Conservation (phyloP, 2,329 filamentous ascomycete species). For the Macrophomina pseudophaseolina region DNA sequence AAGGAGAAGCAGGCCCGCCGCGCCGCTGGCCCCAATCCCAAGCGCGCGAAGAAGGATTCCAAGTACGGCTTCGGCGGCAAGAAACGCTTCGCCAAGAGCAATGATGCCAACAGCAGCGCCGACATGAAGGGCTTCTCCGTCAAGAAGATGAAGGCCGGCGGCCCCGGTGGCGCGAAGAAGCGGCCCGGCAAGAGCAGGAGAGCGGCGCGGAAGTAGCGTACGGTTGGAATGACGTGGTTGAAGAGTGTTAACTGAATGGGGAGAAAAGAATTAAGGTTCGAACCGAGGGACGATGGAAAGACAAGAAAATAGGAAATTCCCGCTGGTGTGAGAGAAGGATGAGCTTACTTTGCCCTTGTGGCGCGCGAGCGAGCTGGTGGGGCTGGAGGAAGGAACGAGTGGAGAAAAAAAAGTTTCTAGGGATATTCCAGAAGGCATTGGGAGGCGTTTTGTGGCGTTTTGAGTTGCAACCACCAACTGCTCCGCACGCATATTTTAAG, state of each 20-base stretch:
- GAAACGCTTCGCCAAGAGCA: conserved; percentile 90
- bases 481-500: background rate
- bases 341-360: too few species aligned
- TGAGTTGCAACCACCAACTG: background rate
- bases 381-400: background rate
- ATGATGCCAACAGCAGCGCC: conserved; percentile 80
- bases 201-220: conserved; percentile 15
- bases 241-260: background rate
- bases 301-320: too few species aligned
- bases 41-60: conserved; percentile 91
- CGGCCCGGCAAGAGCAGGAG: conserved; percentile 50
- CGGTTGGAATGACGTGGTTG: background rate
- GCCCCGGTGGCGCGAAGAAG: conserved; percentile 34
- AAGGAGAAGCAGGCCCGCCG: conserved; percentile 50
- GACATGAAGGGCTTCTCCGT: conserved; percentile 81
- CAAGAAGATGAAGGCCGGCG: conserved; percentile 78
- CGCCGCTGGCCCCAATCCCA: conserved; percentile 59
- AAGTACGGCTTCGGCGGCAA: conserved; percentile 97
- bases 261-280: background rate
- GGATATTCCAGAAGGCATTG: conserved; percentile 16
- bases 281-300: too few species aligned
- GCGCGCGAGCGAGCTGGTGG: too few species aligned
- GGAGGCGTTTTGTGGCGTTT: conserved; percentile 23
- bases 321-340: too few species aligned
- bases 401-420: background rate